Percentiles rank a stretch among this genome's conserved stretches.
Evolutionary conservation across 495 filamentous ascomycete genomes (phyloP).

Genomic region (Aspergillus baeticus): DNA sequence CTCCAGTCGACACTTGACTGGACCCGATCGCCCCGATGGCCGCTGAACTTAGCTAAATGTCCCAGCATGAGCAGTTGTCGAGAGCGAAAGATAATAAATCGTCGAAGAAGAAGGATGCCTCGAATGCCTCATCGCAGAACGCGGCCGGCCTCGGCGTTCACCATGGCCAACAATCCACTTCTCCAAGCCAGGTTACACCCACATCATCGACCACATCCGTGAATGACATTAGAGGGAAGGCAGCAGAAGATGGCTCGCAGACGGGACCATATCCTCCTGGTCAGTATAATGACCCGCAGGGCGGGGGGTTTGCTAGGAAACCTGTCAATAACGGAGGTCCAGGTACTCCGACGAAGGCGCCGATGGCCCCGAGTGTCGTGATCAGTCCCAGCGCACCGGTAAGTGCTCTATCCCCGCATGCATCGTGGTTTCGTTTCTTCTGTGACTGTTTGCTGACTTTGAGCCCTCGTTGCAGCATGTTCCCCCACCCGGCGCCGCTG

Average conservation of each 20-base stretch:
- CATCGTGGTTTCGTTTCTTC: not conserved
- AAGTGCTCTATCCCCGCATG: slow-evolving; percentile 38
- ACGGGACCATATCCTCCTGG: slow-evolving; percentile 36
- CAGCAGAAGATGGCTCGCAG: slow-evolving; percentile 62
- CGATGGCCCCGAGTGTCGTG: slow-evolving; percentile 81
- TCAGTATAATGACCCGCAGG: slow-evolving; percentile 34
- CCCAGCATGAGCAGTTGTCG: slow-evolving; percentile 84
- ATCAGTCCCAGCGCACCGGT: slow-evolving; percentile 95
- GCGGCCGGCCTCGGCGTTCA: slow-evolving; percentile 35
- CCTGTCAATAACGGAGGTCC: slow-evolving; percentile 54
- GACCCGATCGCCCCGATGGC: slow-evolving; percentile 12
- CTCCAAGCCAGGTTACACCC: slow-evolving; percentile 66
- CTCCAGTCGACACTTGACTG: slow-evolving; percentile 20
- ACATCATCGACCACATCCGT: slow-evolving; percentile 85
- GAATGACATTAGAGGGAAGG: slow-evolving; percentile 80
- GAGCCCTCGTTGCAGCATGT: slow-evolving; percentile 62
- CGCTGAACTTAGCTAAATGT: slow-evolving; percentile 29
- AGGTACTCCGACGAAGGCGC: slow-evolving; percentile 66
- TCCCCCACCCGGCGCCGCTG: slow-evolving; percentile 87
- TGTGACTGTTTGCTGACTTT: slow-evolving; percentile 21
- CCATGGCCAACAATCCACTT: slow-evolving; percentile 58
- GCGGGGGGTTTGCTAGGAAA: slow-evolving; percentile 34
- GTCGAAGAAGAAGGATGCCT: slow-evolving; percentile 87
- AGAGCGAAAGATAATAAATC: slow-evolving; percentile 92
- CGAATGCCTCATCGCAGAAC: slow-evolving; percentile 70